phyloP scores from a whole-genome alignment of 768 basidiomycete genomes.

The Suillus occidentalis region DNA sequence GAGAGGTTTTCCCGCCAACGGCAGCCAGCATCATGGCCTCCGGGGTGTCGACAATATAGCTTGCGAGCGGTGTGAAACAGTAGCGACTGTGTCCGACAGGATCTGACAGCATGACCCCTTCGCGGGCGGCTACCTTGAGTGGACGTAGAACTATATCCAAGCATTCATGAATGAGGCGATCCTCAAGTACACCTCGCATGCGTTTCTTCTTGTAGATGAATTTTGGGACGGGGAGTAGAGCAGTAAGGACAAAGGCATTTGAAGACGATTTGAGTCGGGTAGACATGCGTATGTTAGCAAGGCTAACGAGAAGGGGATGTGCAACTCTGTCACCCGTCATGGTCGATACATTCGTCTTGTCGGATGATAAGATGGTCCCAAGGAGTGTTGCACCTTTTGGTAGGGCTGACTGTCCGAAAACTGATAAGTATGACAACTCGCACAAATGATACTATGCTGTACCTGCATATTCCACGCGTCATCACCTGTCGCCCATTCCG shows the following conservation, averaged over 20 bases:
- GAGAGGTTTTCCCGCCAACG: no score
- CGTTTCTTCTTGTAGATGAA: slow-evolving; percentile 21
- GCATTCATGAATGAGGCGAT: no score
- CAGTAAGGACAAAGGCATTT: slow-evolving; percentile 24
- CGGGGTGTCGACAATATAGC: no score
- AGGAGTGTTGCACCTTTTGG: slow-evolving; percentile 21
- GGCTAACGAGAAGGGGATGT: slow-evolving; percentile 31
- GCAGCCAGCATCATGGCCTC: no score
- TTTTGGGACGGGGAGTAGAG: slow-evolving; percentile 14
- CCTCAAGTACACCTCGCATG: slow-evolving; percentile 24
- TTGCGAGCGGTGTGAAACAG: no score
- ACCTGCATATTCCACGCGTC: slow-evolving; percentile 22
- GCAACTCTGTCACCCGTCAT: slow-evolving; percentile 29
- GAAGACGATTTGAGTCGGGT: slow-evolving; percentile 28
- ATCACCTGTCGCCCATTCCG: slow-evolving; percentile 21
- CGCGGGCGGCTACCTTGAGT: neutral
- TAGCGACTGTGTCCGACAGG: no score
- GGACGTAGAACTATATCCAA: neutral
- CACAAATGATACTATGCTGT: neutral
- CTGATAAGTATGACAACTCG: neutral
- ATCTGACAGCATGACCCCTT: no score
- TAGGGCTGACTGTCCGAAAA: slow-evolving; percentile 15
- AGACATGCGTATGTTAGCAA: slow-evolving; percentile 32
- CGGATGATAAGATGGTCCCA: slow-evolving; percentile 29
- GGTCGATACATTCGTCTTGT: slow-evolving; percentile 34